Evolutionary conservation across 768 basidiomycete genomes (phyloP), one percentile per base, ranked within the genome.

Genomic region (Mycena chlorophos): DNA sequence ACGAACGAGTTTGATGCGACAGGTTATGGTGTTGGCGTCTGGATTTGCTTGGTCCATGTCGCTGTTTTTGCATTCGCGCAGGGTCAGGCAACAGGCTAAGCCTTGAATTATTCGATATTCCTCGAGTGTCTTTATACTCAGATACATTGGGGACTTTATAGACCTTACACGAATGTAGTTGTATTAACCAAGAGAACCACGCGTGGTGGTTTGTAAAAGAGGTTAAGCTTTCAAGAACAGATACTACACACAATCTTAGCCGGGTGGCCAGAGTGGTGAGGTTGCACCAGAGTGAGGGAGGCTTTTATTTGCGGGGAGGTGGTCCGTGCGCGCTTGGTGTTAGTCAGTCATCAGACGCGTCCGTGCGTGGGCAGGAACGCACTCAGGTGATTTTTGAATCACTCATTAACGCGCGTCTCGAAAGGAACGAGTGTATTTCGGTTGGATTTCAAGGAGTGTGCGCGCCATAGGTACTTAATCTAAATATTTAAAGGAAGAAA

Each of bases 241-340:
- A 90, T 91, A 91, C 89, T 90, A 91, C 89, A 91, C 89, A 89
- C 89, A 88, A 90, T 91, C 89, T 89, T 89, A 91, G 89, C 89
- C 88, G 89, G 88, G 88, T n/a, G 88, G 86, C 87, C 87, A 88
- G 87, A 89, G 87, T 88, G 87, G 87, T 87, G 78, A 85, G 56
- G 79, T 76, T 51, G 22, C 8, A 5, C 8, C 5, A 22, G 13
- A 22, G 13, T 19, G 40, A 6, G 8, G 40, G 20, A 20, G 40
- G 6, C 20, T 42, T 22, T 42, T 42, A 42, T 42, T 19, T 12
- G 40, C 5, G 8, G 13, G 40, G 40, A 14, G 40, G 20, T 42
- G 40, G 40, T 42, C 40, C n/a, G 40, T 42, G 40, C 40, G 40
- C 34, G 12, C 12, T 10, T 37, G n/a, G 12, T 10, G 34, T 10